These are phyloP conservation scores for Torulaspora gathmanii DNA, from an alignment of 805 yeast species.

Conservation along the genomic window DNA sequence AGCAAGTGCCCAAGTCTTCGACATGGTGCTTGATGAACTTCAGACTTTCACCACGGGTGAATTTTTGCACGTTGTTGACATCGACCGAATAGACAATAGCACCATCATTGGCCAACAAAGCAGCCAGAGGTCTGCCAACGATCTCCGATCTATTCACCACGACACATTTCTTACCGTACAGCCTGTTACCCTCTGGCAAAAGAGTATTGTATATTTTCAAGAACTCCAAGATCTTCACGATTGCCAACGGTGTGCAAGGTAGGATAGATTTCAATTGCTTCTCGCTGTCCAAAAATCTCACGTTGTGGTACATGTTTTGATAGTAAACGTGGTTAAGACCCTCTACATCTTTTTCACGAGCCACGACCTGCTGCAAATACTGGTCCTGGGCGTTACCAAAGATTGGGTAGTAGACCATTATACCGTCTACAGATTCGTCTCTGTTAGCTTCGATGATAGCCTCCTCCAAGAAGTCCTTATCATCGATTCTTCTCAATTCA, in stretches of 20 bases:
- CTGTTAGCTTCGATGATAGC: conserved; percentile 76
- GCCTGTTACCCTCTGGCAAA: conserved; percentile 81
- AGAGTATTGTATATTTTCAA: conserved; percentile 80
- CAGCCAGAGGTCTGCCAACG: conserved; percentile 96
- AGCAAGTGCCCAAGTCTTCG: conserved; percentile 45
- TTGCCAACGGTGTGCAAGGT: conserved; percentile 95
- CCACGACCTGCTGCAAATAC: conserved; percentile 87
- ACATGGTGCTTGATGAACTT: conserved; percentile 79
- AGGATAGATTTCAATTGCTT: conserved; percentile 72
- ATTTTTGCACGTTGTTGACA: conserved; percentile 78
- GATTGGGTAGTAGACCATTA: conserved; percentile 96
- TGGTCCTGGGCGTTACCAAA: conserved; percentile 94
- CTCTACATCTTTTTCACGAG: conserved; percentile 92
- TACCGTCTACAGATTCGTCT: conserved; percentile 76
- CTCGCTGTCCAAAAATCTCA: conserved; percentile 73
- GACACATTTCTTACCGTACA: conserved; percentile 88
- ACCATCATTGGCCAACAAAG: conserved; percentile 93
- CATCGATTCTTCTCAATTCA: conserved; percentile 62
- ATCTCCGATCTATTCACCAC: conserved; percentile 93
- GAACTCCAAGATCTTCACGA: conserved; percentile 88
- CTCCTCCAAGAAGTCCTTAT: conserved; percentile 81
- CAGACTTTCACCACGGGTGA: conserved; percentile 91
- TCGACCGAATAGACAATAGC: conserved; percentile 94
- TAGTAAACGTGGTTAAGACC: conserved; percentile 88
- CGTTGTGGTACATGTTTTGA: conserved; percentile 91